These are phyloP conservation scores for Tolypocladium endophyticum DNA, from an alignment of 2,329 filamentous ascomycete genomes.

Conservation along the genomic window DNA sequence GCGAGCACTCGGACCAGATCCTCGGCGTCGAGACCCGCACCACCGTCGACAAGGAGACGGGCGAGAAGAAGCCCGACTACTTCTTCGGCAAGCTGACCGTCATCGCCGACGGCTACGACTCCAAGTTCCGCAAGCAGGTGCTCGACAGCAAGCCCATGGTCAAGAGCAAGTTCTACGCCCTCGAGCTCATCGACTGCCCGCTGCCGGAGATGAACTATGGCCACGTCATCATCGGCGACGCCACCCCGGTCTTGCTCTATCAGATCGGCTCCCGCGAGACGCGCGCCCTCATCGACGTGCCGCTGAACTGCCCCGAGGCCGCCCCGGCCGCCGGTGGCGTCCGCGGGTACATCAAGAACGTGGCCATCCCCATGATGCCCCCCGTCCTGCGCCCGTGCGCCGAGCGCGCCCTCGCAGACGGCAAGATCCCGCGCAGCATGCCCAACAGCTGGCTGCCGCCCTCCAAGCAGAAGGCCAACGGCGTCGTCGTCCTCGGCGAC, in stretches of 20 bases:
- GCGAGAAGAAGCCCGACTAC: constrained; percentile 52
- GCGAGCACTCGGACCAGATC: constrained; percentile 58
- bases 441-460: constrained; percentile 91
- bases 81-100: constrained; percentile 88
- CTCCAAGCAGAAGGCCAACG: constrained; percentile 42
- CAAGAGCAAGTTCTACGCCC: constrained; percentile 82
- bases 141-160: constrained; percentile 57
- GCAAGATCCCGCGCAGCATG: constrained; percentile 73
- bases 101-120: constrained; percentile 84
- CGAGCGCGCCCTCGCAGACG: constrained; percentile 63
- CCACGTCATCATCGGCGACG: constrained; percentile 75
- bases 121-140: constrained; percentile 78
- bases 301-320: constrained; percentile 64
- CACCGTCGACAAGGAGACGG: constrained; percentile 38
- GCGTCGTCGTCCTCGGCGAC: constrained; percentile 79
- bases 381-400: constrained; percentile 62
- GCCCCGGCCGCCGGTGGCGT: constrained; percentile 68
- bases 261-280: constrained; percentile 96
- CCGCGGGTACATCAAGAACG: constrained; percentile 69
- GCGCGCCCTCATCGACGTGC: constrained; percentile 79
- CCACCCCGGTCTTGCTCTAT: constrained; percentile 76
- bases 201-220: constrained; percentile 68
- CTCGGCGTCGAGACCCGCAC: constrained; percentile 74
- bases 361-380: constrained; percentile 71
- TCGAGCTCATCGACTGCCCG: constrained; percentile 82